A percentile compares a stretch with the other conserved stretches of the same genome.
phyloP scores from a whole-genome alignment of 2,329 filamentous ascomycete species.

The Colletotrichum caudatum region DNA sequence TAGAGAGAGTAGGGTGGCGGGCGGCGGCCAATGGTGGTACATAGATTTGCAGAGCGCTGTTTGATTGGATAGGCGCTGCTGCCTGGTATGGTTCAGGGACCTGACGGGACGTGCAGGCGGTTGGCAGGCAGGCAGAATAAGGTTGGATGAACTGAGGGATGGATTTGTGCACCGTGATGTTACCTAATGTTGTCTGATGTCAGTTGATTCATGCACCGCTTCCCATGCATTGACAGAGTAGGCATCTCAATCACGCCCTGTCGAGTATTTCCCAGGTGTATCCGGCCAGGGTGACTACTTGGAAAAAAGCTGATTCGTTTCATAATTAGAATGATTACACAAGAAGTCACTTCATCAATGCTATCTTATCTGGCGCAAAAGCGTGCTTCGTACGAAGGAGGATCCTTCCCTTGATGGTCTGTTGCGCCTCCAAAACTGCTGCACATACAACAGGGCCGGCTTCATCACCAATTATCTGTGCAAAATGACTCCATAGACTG shows the following conservation, averaged over 20 bases:
- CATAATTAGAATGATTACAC: neutral
- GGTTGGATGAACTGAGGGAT: neutral
- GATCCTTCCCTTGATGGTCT: conserved; percentile 50
- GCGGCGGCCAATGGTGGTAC: neutral
- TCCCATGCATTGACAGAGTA: neutral
- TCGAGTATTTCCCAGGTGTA: neutral
- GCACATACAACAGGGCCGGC: conserved; percentile 55
- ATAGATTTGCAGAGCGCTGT: neutral
- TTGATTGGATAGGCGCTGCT: neutral
- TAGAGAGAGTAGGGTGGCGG: neutral
- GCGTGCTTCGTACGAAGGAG: conserved; percentile 47
- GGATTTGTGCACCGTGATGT: neutral
- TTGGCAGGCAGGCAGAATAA: neutral
- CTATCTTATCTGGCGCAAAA: conserved; percentile 51
- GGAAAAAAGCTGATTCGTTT: neutral
- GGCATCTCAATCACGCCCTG: neutral
- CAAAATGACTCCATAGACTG: conserved; percentile 30
- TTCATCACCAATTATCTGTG: conserved; percentile 47
- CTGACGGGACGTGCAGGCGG: neutral
- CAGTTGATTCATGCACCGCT: neutral
- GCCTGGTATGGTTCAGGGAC: neutral
- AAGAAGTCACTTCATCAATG: conserved; percentile 35
- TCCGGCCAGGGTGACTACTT: neutral
- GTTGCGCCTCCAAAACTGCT: conserved; percentile 54
- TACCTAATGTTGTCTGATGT: neutral